Percentiles rank a stretch among this genome's conserved stretches.
Evolutionary conservation across 306 rosid species (phyloP).

Genomic region (Quercus alba): DNA sequence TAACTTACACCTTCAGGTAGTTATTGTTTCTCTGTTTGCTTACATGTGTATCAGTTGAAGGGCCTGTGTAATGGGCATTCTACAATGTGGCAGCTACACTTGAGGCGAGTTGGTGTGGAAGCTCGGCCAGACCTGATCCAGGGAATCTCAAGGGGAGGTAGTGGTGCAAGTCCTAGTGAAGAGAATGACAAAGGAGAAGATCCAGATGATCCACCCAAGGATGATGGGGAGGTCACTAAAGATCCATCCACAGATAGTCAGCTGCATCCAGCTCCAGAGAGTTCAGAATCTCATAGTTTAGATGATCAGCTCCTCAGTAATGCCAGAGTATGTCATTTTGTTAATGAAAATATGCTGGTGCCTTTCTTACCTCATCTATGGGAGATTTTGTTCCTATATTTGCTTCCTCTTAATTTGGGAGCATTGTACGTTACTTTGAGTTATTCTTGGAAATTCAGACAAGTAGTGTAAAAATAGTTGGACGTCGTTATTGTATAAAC

Average conservation of each 20-base stretch:
- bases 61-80: slow-evolving; percentile 15
- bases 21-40: slow-evolving; percentile 5
- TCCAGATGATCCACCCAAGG: slow-evolving; percentile 51
- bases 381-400: slow-evolving; percentile 33
- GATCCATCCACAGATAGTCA: slow-evolving; percentile 48
- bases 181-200: slow-evolving; percentile 45
- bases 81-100: slow-evolving; percentile 58
- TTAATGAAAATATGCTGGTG: slow-evolving; percentile 24
- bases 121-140: slow-evolving; percentile 70
- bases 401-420: slow-evolving; percentile 31
- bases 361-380: slow-evolving; percentile 21
- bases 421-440: slow-evolving; percentile 44
- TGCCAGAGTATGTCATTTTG: slow-evolving; percentile 30
- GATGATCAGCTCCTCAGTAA: slow-evolving; percentile 46
- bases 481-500: neutral
- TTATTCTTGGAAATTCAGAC: slow-evolving; percentile 43
- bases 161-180: slow-evolving; percentile 69
- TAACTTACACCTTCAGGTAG: slow-evolving; percentile 94
- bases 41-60: slow-evolving; percentile 1
- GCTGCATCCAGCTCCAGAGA: slow-evolving; percentile 51
- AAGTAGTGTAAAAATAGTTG: slow-evolving; percentile 34
- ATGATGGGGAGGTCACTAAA: slow-evolving; percentile 38
- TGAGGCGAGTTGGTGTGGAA: slow-evolving; percentile 96
- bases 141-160: slow-evolving; percentile 51
- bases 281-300: slow-evolving; percentile 56